A percentile compares a stretch with the other conserved stretches of the same genome.
phyloP scores from a whole-genome alignment of 176 grass and related monocot genomes.

The Eremochloa ophiuroides region DNA sequence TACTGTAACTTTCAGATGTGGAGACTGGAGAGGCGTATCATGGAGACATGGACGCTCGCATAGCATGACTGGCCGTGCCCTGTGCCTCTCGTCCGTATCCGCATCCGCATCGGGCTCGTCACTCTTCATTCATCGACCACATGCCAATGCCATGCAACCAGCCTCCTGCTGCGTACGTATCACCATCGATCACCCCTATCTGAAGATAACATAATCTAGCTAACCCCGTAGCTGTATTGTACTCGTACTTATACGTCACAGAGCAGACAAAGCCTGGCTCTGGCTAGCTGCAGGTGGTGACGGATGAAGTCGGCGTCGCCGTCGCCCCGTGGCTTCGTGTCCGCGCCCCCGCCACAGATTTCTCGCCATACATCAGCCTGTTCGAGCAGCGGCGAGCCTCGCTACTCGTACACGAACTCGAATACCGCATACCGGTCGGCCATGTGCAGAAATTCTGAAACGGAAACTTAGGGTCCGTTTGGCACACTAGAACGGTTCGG shows the following conservation, averaged over 20 bases:
- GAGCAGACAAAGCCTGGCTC: background rate
- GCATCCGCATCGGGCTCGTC: background rate
- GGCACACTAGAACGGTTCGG: too few relatives aligned
- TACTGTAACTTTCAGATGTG: too few relatives aligned
- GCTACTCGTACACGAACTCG: background rate
- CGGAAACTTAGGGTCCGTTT: too few relatives aligned
- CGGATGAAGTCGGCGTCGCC: background rate
- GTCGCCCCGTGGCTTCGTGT: background rate
- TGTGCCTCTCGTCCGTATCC: too few relatives aligned
- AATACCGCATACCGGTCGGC: background rate
- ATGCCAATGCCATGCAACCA: background rate
- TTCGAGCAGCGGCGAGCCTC: background rate
- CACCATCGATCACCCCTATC: background rate
- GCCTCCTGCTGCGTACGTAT: too few relatives aligned
- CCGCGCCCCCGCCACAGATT: background rate
- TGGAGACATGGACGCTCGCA: too few relatives aligned
- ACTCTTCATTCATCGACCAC: background rate
- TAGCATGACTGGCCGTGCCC: too few relatives aligned
- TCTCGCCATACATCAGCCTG: too few relatives aligned
- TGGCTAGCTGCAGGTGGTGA: background rate
- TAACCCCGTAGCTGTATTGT: background rate
- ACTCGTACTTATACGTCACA: background rate
- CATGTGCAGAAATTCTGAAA: background rate
- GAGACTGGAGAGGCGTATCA: background rate
- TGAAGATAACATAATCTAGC: conserved; percentile 44